Base-by-base conservation (phyloP, 768 basidiomycete species). In the Tricholoma hemisulphureum region DNA sequence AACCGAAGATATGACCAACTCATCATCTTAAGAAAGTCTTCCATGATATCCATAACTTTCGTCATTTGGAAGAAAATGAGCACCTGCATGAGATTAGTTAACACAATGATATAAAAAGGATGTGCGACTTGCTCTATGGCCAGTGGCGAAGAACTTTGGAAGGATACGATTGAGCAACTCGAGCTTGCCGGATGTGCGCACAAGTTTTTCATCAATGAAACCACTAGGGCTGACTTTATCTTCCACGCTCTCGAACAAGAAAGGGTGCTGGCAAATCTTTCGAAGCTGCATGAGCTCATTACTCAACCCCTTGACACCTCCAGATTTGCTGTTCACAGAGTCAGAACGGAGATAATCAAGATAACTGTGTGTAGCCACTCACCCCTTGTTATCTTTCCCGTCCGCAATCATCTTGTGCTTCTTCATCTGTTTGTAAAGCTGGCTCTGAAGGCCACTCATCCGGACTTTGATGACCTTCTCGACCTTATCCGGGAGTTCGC, bases 61-160 rank as follows among this genome's bases (percentile, higher is more conserved):
- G 95, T 98, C 97, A 98, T 98, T 75, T 99, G 97, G 87, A 98
- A 98, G 85, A 99, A 98, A 65, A 99, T 98, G 56, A 99, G 85
- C 46, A 96, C 93, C 91, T 94, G 61, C 0, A 56, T 24, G 46
- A 29, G 32, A 51, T 13, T 56, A 50, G 43, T 56, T 7, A 48
- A 57, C 51, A 23, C 46, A 31, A 43, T n/a, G 41, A 23, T 7
- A 21, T 43, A 20, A 29, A 24, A 5, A 54, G 37, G 13, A 41
- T 39, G 21, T 53, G 59, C 10, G 32, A 63, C 83, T 48, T 67
- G 92, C 93, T 69, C 95, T 86, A 76, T 98, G 97, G 4, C 89
- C 91, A 6, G 91, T 93, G 6, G 83, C 74, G 66, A 98, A 98
- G 65, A 99, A 89, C 71, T 98, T 98, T 49, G 97, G 97, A 21